Percentiles rank a stretch among this genome's conserved stretches.
Conservation (phyloP, 176 grass and related monocot species). For the Carex cristatella region DNA sequence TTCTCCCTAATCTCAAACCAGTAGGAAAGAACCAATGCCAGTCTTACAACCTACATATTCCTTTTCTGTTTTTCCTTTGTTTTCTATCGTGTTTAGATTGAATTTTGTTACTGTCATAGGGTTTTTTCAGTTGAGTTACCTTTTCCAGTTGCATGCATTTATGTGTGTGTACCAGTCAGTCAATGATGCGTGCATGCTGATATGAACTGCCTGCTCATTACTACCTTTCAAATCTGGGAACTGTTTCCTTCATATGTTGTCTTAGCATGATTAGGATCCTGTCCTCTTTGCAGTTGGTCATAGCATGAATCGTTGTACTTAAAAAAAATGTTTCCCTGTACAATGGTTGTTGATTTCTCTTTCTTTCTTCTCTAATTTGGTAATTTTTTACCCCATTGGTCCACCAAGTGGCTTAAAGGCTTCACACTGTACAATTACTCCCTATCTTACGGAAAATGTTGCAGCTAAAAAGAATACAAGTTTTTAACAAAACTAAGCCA, state of each 20-base stretch:
- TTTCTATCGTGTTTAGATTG: slow-evolving; percentile 1
- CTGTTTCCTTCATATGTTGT: background rate
- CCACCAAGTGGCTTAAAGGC: background rate
- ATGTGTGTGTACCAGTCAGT: background rate
- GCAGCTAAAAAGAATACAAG: background rate
- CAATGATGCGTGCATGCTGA: background rate
- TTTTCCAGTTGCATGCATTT: background rate
- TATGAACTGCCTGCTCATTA: background rate
- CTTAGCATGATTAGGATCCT: background rate
- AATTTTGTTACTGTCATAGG: background rate
- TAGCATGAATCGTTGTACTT: background rate
- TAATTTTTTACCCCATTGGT: background rate
- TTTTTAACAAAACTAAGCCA: background rate
- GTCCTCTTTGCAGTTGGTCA: background rate
- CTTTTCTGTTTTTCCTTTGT: background rate
- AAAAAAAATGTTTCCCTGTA: background rate
- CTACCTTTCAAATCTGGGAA: background rate
- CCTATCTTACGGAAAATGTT: background rate
- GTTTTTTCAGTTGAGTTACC: background rate
- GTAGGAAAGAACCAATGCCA: background rate
- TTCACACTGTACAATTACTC: background rate
- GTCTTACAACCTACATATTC: background rate
- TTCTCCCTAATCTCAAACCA: background rate
- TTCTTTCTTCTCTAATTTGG: background rate
- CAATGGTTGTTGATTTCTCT: background rate